Conservation (phyloP, 75 land plant genomes). For the Picea glauca region DNA sequence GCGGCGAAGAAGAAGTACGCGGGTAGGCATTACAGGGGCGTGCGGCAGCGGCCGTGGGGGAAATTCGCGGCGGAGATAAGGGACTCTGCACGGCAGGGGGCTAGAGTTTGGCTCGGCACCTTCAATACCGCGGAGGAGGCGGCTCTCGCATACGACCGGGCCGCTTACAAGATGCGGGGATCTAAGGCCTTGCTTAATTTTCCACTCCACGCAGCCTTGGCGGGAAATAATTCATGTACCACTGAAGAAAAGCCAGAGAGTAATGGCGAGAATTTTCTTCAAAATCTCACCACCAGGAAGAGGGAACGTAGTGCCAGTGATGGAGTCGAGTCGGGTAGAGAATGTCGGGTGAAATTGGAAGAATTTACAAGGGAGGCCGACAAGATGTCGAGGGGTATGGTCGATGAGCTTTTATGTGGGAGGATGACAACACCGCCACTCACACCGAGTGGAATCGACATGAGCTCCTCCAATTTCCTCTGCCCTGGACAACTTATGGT, state of each 20-base stretch:
- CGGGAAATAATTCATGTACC: not conserved
- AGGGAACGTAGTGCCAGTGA: not conserved
- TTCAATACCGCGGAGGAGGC: conserved; percentile 44
- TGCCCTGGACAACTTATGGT: conserved; percentile 6
- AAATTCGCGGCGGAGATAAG: conserved; percentile 33
- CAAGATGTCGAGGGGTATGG: too few species aligned
- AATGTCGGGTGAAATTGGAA: not conserved
- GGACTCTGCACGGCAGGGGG: conserved; percentile 30
- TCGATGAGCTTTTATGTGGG: not conserved
- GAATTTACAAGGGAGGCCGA: not conserved
- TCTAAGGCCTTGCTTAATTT: conserved; percentile 40
- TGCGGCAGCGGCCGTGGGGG: conserved; percentile 36
- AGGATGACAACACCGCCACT: not conserved
- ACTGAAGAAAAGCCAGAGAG: not conserved
- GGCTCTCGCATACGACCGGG: conserved; percentile 38
- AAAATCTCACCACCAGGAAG: not conserved
- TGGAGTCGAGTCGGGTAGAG: not conserved
- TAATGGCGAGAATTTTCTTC: not conserved
- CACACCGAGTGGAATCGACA: not conserved
- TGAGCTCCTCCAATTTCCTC: not conserved
- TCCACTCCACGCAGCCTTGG: not conserved
- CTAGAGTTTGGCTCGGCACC: conserved; percentile 45
- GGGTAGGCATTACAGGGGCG: conserved; percentile 16
- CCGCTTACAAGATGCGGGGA: conserved; percentile 41
- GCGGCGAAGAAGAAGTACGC: not conserved